A percentile compares a stretch with the other conserved stretches of the same genome.
phyloP scores from a whole-genome alignment of 306 rosid species.

The Luffa acutangula region DNA sequence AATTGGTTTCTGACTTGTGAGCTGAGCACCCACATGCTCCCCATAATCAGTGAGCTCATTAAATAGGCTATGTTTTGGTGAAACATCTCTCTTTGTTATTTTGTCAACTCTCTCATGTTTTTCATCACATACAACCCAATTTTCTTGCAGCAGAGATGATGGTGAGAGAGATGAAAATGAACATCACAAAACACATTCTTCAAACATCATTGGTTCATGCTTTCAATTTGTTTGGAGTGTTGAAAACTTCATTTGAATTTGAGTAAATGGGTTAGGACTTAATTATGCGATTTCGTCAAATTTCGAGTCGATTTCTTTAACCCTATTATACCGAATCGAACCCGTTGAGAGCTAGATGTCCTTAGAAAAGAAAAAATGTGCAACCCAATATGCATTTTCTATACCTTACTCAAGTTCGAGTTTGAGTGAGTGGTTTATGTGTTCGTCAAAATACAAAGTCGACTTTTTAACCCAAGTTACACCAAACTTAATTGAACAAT shows the following conservation, averaged over 20 bases:
- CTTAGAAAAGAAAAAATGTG: no score
- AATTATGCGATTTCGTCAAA: no score
- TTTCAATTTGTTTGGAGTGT: not conserved
- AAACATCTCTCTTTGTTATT: constrained; percentile 16
- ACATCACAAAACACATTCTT: not conserved
- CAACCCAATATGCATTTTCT: not conserved
- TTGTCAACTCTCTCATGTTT: constrained; percentile 35
- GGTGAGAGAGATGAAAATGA: not conserved
- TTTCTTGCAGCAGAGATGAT: not conserved
- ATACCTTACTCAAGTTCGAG: no score
- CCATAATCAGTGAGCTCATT: constrained; percentile 56
- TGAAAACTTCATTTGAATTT: not conserved
- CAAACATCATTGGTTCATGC: not conserved
- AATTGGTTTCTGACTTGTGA: constrained; percentile 20
- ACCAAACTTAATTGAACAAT: no score
- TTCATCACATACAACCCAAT: constrained; percentile 9
- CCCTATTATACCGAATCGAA: no score
- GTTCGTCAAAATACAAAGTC: no score
- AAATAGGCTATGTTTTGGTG: constrained; percentile 35
- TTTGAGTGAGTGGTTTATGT: no score
- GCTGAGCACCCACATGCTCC: constrained; percentile 53
- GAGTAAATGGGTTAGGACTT: not conserved
- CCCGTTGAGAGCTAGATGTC: no score
- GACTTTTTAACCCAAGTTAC: no score
- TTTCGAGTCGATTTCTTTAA: no score